Conservation (phyloP, 2,329 filamentous ascomycete genomes). For the Scedosporium apiospermum region DNA sequence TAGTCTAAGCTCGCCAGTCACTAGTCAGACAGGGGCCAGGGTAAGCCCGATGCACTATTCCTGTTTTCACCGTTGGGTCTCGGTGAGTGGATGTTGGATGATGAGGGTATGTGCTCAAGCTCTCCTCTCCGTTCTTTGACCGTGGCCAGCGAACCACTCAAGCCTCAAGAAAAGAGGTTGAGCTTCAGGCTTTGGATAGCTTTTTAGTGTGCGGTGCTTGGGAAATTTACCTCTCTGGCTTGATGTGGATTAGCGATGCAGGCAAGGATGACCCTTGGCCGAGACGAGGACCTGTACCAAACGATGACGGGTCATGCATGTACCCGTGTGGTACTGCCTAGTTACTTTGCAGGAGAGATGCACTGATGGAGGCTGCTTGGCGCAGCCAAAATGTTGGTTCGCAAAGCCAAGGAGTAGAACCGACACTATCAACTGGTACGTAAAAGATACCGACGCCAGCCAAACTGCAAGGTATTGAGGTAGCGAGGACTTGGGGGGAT, state of each 20-base stretch:
- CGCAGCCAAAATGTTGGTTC: background rate
- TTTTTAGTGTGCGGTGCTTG: background rate
- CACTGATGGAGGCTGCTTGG: background rate
- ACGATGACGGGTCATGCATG: background rate
- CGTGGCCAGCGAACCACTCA: background rate
- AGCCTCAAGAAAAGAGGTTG: background rate
- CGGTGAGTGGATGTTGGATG: slow-evolving; percentile 1
- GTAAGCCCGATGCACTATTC: background rate
- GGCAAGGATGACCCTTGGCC: background rate
- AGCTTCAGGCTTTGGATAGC: background rate
- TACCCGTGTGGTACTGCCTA: background rate
- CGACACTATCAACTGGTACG: background rate
- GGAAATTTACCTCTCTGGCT: slow-evolving; percentile 1
- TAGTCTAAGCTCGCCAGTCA: background rate
- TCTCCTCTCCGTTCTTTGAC: background rate
- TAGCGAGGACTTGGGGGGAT: background rate
- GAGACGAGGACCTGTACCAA: background rate
- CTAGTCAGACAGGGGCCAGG: background rate
- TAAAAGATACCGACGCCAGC: background rate
- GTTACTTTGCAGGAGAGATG: background rate
- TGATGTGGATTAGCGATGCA: background rate
- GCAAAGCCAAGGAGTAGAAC: background rate
- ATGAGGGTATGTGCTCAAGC: background rate
- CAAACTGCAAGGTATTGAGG: background rate
- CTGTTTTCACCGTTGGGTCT: background rate